Base-by-base conservation (phyloP, 2,329 filamentous ascomycete genomes). In the Colletotrichum noveboracense region DNA sequence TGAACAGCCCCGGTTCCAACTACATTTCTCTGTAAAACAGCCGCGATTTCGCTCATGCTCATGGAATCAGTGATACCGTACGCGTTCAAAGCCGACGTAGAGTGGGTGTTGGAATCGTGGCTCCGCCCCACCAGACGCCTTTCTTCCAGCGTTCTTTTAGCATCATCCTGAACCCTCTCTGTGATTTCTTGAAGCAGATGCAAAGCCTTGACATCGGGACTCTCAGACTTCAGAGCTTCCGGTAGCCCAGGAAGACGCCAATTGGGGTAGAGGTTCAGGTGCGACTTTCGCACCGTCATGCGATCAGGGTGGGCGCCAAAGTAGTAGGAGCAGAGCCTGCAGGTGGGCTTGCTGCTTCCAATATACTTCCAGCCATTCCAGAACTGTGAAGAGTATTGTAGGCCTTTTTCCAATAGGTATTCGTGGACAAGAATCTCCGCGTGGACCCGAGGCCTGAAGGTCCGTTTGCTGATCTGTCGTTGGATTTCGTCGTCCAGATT, bases 271-370 rank as follows among this genome's bases (percentile, higher is more conserved):
- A 87, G 61, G 7, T 87, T 87, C 0, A 79, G 75, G 58, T 86
- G 85, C 0, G 81, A 77, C 3, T 78, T 38, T 1, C 86, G 80
- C 2, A 83, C 81, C 3, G 77, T 65, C 3, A 78, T 66, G 24
- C 66, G 55, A 12, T 64, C 70, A 0, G 78, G 77, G 38, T 82
- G 80, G 0, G 77, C 77, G 2, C 70, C 66, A n/a, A 87, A 85
- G 66, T 85, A 87, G 64, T 83, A 82, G 5, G 78, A 55, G 30
- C 86, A 87, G 2, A 87, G 80, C 1, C 81, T 80, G 38, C 86
- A 87, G 0, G 85, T 83, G 0, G 85, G 85, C 76, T 87, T 87
- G 78, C 85, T 86, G 32, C 79, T 80, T 1, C 85, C 86, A n/a
- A 87, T 85, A 69, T 86, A 87, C 16, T 76, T 79, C 72, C 79